These are phyloP conservation scores for Aspergillus ochraceus DNA, from an alignment of 2,329 filamentous ascomycete species.

Conservation along the genomic window DNA sequence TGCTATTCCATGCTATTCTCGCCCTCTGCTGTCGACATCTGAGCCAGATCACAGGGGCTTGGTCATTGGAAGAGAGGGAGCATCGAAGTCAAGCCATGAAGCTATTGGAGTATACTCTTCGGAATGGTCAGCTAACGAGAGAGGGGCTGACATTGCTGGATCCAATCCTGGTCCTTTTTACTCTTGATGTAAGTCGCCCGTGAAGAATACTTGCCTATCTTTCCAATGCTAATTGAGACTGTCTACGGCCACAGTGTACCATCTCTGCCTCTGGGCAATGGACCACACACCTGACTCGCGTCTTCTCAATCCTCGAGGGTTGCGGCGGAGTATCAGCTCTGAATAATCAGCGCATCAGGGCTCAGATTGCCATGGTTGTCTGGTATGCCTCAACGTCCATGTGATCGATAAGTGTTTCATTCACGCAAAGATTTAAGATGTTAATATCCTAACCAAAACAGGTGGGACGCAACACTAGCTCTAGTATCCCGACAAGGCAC, in stretches of 20 bases:
- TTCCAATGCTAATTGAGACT: too few relatives aligned
- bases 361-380: conserved; percentile 32
- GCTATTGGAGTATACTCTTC: conserved; percentile 21
- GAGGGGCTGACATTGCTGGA: conserved; percentile 22
- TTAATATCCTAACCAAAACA: background rate
- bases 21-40: conserved; percentile 35
- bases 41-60: conserved; percentile 22
- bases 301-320: conserved; percentile 25
- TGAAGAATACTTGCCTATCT: background rate
- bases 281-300: conserved; percentile 26
- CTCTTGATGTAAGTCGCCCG: conserved; percentile 27
- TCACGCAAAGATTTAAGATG: too few relatives aligned
- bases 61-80: conserved; percentile 1
- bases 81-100: conserved; percentile 23
- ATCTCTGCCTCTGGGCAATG: conserved; percentile 35
- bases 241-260: conserved; percentile 24
- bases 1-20: conserved; percentile 29
- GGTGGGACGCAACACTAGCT: conserved; percentile 34
- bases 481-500: conserved; percentile 31
- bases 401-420: too few relatives aligned
- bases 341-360: conserved; percentile 23
- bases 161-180: conserved; percentile 33
- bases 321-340: conserved; percentile 14
- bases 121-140: conserved; percentile 3
- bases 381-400: conserved; percentile 23